Evolutionary conservation across 306 rosid species (phyloP).

Genomic region (Gleditsia sinensis): DNA sequence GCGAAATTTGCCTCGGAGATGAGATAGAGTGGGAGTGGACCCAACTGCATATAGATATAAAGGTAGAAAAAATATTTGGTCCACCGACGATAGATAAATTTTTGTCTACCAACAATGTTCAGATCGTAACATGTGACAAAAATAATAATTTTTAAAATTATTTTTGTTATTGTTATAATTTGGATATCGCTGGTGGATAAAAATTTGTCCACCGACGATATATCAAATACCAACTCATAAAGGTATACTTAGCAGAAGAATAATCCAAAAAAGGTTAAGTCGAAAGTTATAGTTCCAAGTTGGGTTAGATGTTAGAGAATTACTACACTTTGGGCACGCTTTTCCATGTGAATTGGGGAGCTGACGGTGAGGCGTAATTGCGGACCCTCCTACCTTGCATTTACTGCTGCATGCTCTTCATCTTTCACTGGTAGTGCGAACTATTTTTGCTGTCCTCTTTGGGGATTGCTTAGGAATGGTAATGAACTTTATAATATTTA

Average conservation of each 20-base stretch:
- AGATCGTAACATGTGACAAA: too few relatives aligned
- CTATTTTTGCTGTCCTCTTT: slow-evolving; percentile 9
- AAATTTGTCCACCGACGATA: too few relatives aligned
- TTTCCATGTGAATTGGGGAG: slow-evolving; percentile 50
- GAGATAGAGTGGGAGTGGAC: slow-evolving; percentile 44
- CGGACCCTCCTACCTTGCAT: neutral
- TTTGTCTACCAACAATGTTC: too few relatives aligned
- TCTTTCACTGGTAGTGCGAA: neutral
- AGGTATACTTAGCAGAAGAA: slow-evolving; percentile 4
- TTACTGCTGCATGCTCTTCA: slow-evolving; percentile 11
- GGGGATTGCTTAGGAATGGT: slow-evolving; percentile 19
- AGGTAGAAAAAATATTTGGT: too few relatives aligned
- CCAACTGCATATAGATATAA: neutral
- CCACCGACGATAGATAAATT: too few relatives aligned
- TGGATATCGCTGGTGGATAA: too few relatives aligned
- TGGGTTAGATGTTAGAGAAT: slow-evolving; percentile 6
- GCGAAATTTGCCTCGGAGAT: slow-evolving; percentile 30
- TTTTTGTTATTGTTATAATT: too few relatives aligned
- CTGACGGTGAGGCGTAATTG: slow-evolving; percentile 34
- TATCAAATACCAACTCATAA: too few relatives aligned
- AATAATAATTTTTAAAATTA: too few relatives aligned
- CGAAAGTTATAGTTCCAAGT: neutral
- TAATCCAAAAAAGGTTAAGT: slow-evolving; percentile 8
- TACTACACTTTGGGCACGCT: slow-evolving; percentile 39
- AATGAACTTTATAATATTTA: slow-evolving; percentile 27